Conservation (phyloP, 768 basidiomycete species). For the Hypsizygus marmoreus region DNA sequence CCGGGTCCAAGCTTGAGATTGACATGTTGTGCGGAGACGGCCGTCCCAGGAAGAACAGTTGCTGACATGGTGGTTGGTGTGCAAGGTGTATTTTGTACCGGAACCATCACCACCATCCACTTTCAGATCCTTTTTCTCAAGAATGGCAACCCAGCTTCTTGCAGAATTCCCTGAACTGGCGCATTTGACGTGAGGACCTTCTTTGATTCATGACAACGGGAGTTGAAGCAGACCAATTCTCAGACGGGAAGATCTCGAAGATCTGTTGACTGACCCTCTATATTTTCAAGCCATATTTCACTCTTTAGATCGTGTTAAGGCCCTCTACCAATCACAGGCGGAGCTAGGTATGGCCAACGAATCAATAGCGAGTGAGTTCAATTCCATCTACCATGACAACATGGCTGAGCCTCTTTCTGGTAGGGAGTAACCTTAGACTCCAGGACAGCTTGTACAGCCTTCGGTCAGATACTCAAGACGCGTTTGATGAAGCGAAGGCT, state of each 20-base stretch:
- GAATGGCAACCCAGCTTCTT: constrained; percentile 48
- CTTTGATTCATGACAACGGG: not conserved
- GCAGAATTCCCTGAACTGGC: constrained; percentile 75
- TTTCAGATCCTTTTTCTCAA: constrained; percentile 7
- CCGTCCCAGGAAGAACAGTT: constrained; percentile 80
- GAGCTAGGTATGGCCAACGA: constrained; percentile 86
- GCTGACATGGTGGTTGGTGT: constrained; percentile 45
- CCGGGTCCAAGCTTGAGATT: constrained; percentile 90
- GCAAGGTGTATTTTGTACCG: constrained; percentile 15
- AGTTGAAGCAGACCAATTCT: constrained; percentile 7
- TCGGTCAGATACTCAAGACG: constrained; percentile 79
- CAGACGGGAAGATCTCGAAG: constrained; percentile 90
- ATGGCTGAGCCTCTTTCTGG: no score
- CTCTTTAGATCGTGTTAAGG: constrained; percentile 71
- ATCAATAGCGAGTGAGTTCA: constrained; percentile 74
- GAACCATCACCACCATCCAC: constrained; percentile 12
- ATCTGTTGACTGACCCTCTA: constrained; percentile 74
- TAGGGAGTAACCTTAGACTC: constrained; percentile 75
- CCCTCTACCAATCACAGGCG: constrained; percentile 72
- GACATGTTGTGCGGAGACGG: constrained; percentile 69
- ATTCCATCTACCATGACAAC: constrained; percentile 4
- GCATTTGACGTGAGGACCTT: constrained; percentile 62
- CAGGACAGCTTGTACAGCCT: constrained; percentile 77
- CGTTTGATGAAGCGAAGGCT: constrained; percentile 84
- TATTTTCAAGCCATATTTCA: constrained; percentile 92